Percentiles rank a stretch among this genome's conserved stretches.
Evolutionary conservation across 1,139 yeast species (phyloP).

Genomic region (Pneumocystis sp.): DNA sequence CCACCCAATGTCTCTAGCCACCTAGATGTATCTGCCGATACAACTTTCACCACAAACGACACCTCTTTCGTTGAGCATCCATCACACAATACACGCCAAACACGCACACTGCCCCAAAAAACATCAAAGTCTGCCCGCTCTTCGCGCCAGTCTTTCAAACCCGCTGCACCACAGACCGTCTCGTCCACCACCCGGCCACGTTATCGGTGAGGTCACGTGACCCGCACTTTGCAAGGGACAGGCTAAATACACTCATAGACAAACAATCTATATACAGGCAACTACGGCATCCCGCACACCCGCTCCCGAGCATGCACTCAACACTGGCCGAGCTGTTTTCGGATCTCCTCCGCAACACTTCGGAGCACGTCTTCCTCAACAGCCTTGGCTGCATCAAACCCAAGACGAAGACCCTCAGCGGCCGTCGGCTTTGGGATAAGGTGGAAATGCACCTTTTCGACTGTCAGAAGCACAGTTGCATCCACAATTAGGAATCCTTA

Average conservation of each 20-base stretch:
- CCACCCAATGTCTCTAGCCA: not conserved
- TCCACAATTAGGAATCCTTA: conserved; percentile 18
- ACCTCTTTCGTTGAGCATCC: conserved; percentile 14
- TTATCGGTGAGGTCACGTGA: not conserved
- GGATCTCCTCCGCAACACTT: not conserved
- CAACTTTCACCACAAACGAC: conserved; percentile 13
- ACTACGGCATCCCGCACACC: too few species aligned
- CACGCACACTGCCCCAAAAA: not conserved
- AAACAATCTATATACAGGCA: not conserved
- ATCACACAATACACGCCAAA: not conserved
- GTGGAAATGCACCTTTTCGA: conserved; percentile 48
- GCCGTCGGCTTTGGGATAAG: conserved; percentile 72
- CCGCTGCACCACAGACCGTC: not conserved
- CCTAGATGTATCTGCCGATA: conserved; percentile 1
- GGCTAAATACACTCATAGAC: too few species aligned
- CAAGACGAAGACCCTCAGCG: conserved; percentile 62
- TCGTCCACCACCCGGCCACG: not conserved
- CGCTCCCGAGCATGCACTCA: not conserved
- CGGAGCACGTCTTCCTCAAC: conserved; percentile 16
- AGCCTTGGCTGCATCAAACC: conserved; percentile 81
- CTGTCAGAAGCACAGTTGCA: too few species aligned
- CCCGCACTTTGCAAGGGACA: too few species aligned
- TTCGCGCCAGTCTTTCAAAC: not conserved
- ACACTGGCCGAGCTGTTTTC: not conserved
- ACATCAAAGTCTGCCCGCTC: not conserved